Evolutionary conservation across 495 filamentous ascomycete genomes (phyloP), one percentile per base, ranked within the genome.

Genomic region (Aspergillus hancockii): DNA sequence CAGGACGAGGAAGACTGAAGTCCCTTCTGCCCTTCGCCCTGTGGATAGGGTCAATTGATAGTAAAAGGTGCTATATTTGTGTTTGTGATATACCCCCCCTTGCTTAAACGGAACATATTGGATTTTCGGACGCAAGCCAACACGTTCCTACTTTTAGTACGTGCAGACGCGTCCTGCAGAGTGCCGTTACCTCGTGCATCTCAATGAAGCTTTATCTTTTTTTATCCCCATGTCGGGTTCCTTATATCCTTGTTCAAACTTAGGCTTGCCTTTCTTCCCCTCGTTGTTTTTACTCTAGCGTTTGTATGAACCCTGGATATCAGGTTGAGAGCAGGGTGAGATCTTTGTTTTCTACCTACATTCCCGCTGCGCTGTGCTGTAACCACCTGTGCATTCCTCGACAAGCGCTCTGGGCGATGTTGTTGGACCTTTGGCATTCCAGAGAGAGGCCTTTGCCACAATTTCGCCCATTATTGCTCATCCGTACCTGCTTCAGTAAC

Each of bases 1-100:
- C 85, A 85, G 68, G 83, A 89, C 66, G 85, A 88, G 62, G 87
- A 88, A 71, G 81, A 84, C 61, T 75, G 81, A 83, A 65, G 66
- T 65, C 66, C 58, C 65, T 60, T 66, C 62, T 61, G 43, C 43
- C 43, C 52, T 69, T 64, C 70, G 72, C 74, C 73, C 70, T 76
- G 66, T 63, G 49, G 51, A 62, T 68, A 75, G 67, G 67, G 63
- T 53, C 34, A 57, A 50, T 45, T 43, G 52, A 58, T 62, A 31
- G 53, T 53, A 55, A 52, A 28, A 59, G 55, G 60, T 47, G 8
- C 43, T 47, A 23, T 18, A 41, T 1, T 41, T 41, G 16, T 41
- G 45, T 58, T 57, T 55, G 31, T 54, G 60, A 63, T 32, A 38
- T 60, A 36, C 16, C 12, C 68, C 55, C 71, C 75, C 80, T 79